Evolutionary conservation across 805 yeast species (phyloP), one percentile per base, ranked within the genome.

Genomic region (Lipomyces sp.): DNA sequence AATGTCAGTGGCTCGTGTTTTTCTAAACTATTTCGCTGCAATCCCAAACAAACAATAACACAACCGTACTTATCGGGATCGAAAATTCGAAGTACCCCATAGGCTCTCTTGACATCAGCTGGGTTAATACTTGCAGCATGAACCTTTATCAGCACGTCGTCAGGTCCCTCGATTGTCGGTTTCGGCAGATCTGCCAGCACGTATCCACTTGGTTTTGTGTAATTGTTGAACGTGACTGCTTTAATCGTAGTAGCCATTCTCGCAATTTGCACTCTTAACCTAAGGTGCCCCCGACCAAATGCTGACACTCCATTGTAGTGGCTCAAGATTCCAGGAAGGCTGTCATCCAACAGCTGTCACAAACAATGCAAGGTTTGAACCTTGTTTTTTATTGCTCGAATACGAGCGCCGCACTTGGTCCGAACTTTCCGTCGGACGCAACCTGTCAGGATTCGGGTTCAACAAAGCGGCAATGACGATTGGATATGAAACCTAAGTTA

Each of bases 121-220:
- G 74, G 73, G 42, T 71, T 72, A 29, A 72, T 57, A 10, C 66
- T 50, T 2, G 67, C 70, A 10, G 70, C 60, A 39, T 56, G 24
- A 18, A 71, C 69, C 60, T 68, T 67, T 35, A 71, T 62, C 39
- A 71, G 60, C 10, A 72, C 72, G 15, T 66, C 64, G 29, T 32
- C 35, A 24, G 55, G 61, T 4, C 32, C 15, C 48, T 67, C 57
- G 18, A 78, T 66, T 0, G 73, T 72, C 7, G 76, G 66, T 64
- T 15, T 57, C 24, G 55, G 45, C 11, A 59, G 32, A 30, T 56
- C 60, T 7, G 45, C 60, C 24, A 61, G 29, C 11, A 30, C 59
- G 55, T 45, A 66, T 30, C 58, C 63, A 33, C 39, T 37, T 3
- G 70, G 70, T 34, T 57, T 53, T 45, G 60, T 51, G 45, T 60